phyloP scores from a whole-genome alignment of 805 yeast genomes.

The Brettanomyces nanus region DNA sequence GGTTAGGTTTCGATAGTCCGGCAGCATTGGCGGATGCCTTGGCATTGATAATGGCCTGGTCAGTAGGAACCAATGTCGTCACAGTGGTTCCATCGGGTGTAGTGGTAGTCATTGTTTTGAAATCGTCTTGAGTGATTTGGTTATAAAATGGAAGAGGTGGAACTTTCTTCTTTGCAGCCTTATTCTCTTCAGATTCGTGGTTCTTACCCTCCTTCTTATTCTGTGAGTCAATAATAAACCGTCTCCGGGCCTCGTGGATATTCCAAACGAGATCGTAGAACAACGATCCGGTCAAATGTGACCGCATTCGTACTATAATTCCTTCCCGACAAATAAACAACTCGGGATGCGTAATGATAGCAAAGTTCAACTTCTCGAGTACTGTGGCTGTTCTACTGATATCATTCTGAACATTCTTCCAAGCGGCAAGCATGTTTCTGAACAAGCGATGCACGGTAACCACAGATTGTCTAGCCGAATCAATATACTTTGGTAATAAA shows the following conservation, averaged over 20 bases:
- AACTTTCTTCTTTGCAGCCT: constrained; percentile 28
- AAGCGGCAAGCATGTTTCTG: constrained; percentile 81
- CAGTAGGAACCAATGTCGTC: constrained; percentile 83
- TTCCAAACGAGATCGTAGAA: constrained; percentile 92
- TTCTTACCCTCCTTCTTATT: constrained; percentile 21
- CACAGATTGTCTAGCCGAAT: constrained; percentile 85
- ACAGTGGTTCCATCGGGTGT: constrained; percentile 90
- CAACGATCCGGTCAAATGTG: constrained; percentile 83
- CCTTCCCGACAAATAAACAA: constrained; percentile 64
- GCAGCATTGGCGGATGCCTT: constrained; percentile 49
- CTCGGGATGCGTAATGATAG: constrained; percentile 80
- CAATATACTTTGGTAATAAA: constrained; percentile 65
- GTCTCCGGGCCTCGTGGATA: constrained; percentile 85
- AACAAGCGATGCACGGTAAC: constrained; percentile 86
- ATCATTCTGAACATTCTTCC: constrained; percentile 88
- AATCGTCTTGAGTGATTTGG: constrained; percentile 84
- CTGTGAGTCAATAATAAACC: constrained; percentile 36
- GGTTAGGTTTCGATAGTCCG: constrained; percentile 40
- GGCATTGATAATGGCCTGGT: constrained; percentile 60
- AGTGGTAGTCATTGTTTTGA: constrained; percentile 74
- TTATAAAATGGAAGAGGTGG: constrained; percentile 84
- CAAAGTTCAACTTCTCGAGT: constrained; percentile 80
- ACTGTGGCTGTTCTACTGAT: constrained; percentile 88
- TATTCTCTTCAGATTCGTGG: not conserved
- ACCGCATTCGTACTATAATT: constrained; percentile 80